Base-by-base conservation (phyloP, 495 filamentous ascomycete genomes). In the Podospora tetraspora region DNA sequence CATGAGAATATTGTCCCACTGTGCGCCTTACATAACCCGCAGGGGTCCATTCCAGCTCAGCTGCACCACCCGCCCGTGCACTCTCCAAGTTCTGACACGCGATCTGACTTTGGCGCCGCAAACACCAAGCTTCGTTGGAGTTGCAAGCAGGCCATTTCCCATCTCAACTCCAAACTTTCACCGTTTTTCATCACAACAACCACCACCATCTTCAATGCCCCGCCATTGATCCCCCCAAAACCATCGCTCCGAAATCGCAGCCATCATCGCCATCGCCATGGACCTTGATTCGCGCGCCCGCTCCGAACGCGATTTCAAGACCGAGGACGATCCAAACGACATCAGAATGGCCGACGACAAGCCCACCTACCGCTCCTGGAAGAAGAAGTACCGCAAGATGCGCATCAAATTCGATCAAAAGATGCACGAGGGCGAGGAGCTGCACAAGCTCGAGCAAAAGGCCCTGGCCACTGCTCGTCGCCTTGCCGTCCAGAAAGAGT, bases 331-430 rank as follows among this genome's bases (percentile, higher is more conserved):
- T 34, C 71, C 74, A 21, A 74, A 71, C 62, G 78, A 79, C 70
- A 67, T 70, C 19, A 75, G 71, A 22, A 75, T 76, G 73, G 66
- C 72, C 19, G 80, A 79, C 27, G 68, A 77, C 37, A 79, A 75
- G 70, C 72, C 73, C 62, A 78, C 81, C 3, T 80, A 79, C 70
- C 79, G 77, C 62, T 82, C 77, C 22, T 84, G 72, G 78, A 94
- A 92, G 81, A 97, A 96, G 80, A 99, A 99, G 81, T 99, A 94
- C 79, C 88, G 91, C 66, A 99, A 99, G 81, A 88, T 96, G 82
- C 90, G 91, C 74, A 83, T 92, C 73, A 84, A 86, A 56, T 99
- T 97, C 72, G 93, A 97, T 72, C 84, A 89, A 58, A 87, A 86
- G 72, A 93, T 94, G 88, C 85, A 87, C 62, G 87, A 91, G 62